Base-by-base conservation (phyloP, 2,329 filamentous ascomycete species). In the Fusarium newnesense region DNA sequence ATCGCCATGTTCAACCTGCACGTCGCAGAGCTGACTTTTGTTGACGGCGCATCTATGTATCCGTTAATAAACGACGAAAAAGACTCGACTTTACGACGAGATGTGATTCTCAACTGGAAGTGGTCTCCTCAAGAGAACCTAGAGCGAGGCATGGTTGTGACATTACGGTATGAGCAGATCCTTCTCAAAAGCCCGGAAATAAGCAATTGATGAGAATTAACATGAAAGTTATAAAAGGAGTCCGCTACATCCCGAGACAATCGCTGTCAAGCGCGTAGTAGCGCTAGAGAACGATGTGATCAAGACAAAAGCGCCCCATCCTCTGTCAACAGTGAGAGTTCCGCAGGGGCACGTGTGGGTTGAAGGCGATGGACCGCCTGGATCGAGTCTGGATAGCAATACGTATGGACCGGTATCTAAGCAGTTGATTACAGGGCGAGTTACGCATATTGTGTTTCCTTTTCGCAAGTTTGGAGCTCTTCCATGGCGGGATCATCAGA, bases 301-400 rank as follows among this genome's bases (percentile, higher is more conserved):
- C 36, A 86, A 85, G 62, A 93, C 93, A 44, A 87, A 89, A 64
- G 81, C 85, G 60, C 91, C 90, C 24, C 92, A 90, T 79, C 87
- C 89, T 13, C 80, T 86, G 21, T 75, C 84, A 2, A 86, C 82
- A 13, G 84, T 93, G 50, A 87, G 88, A 70, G 89, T 99, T 28
- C 96, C 95, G 9, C 87, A 87, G 70, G 94, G 94, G 24, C 95
- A 98, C 84, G 87, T 98, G 34, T 99, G 96, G 96, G 90, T 99
- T 2, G 96, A 98, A 80, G 96, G 96, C 4, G 96, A 99, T 80
- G 94, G 93, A 18, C 88, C 89, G 77, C 88, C 89, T 76, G 87
- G 88, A 57, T 89, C 89, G 76, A 94, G 90, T 62, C 81, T 91
- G 67, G 96, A 99, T 83, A 97, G 95, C 82, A 97, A 97, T 82